A percentile compares a stretch with the other conserved stretches of the same genome.
Evolutionary conservation across 1,284 basidiomycete genomes (phyloP).

Genomic region (Microstroma glucosiphilum): DNA sequence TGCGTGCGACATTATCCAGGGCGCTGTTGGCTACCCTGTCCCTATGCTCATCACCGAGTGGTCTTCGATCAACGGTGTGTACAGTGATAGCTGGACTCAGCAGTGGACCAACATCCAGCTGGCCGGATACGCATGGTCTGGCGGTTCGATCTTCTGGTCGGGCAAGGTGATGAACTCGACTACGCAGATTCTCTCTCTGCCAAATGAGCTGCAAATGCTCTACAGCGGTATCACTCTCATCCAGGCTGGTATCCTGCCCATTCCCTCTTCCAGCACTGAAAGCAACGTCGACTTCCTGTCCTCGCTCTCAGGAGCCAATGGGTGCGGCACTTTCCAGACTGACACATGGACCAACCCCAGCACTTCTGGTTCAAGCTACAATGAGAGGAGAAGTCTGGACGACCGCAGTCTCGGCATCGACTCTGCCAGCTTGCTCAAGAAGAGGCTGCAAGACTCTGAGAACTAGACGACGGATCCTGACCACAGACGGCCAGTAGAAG

Average conservation of each 20-base stretch:
- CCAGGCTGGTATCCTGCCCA: constrained; percentile 20
- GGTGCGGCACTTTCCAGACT: constrained; percentile 11
- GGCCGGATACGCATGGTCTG: constrained; percentile 44
- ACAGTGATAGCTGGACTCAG: constrained; percentile 16
- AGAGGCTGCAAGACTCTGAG: no score
- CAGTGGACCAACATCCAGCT: constrained; percentile 33
- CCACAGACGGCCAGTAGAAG: no score
- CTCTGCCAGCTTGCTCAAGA: no score
- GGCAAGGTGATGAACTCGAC: constrained; percentile 31
- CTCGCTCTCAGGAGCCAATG: constrained; percentile 4
- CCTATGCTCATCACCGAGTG: constrained; percentile 42
- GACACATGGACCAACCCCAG: constrained; percentile 13
- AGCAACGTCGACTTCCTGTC: constrained; percentile 4
- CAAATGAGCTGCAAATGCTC: constrained; percentile 18
- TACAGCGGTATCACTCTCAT: constrained; percentile 35
- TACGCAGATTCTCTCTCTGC: constrained; percentile 20
- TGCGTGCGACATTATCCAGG: constrained; percentile 32
- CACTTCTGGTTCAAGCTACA: no score
- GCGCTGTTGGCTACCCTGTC: constrained; percentile 19
- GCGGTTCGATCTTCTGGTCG: constrained; percentile 45
- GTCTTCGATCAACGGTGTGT: constrained; percentile 30
- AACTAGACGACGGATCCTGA: no score
- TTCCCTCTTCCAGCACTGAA: constrained; percentile 22
- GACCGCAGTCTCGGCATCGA: no score
- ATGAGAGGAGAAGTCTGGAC: no score